Percentiles rank a stretch among this genome's conserved stretches.
Evolutionary conservation across 2,329 filamentous ascomycete genomes (phyloP).

Genomic region (Fusarium vanettenii): DNA sequence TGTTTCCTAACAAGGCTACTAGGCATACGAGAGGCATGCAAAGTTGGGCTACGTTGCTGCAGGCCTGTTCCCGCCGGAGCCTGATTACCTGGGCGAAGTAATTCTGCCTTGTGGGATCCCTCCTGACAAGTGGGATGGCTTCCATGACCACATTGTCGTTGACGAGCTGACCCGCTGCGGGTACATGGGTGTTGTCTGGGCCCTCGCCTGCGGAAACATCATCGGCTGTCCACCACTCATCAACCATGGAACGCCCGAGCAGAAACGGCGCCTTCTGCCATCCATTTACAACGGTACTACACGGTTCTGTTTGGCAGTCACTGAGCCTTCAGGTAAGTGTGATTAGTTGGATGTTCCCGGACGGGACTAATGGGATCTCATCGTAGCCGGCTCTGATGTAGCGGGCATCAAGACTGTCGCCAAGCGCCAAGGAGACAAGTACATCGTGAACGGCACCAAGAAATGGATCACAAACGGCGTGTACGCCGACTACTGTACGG

Average conservation of each 20-base stretch:
- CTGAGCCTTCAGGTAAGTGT: conserved; percentile 19
- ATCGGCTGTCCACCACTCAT: conserved; percentile 75
- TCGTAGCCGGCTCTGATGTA: conserved; percentile 30
- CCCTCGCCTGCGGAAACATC: conserved; percentile 67
- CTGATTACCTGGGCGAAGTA: not conserved
- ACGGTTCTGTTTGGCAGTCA: conserved; percentile 33
- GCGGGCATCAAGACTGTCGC: conserved; percentile 24
- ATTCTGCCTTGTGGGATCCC: conserved; percentile 51
- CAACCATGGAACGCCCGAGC: conserved; percentile 66
- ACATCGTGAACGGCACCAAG: conserved; percentile 28
- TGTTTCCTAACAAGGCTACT: not conserved
- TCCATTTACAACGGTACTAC: conserved; percentile 16
- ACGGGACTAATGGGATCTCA: not conserved
- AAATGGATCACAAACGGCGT: conserved; percentile 32
- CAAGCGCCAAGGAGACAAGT: conserved; percentile 8
- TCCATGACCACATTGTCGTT: conserved; percentile 65
- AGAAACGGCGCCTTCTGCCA: conserved; percentile 36
- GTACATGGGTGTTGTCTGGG: conserved; percentile 65
- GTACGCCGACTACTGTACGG: conserved; percentile 28
- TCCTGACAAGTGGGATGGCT: conserved; percentile 63
- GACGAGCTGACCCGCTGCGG: conserved; percentile 68
- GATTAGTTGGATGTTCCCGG: not conserved
- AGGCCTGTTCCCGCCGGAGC: not conserved
- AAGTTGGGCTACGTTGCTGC: not conserved
- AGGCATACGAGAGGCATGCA: not conserved